Evolutionary conservation across 1,284 basidiomycete species (phyloP), one percentile per base, ranked within the genome.

Genomic region (Tausonia pullulans): DNA sequence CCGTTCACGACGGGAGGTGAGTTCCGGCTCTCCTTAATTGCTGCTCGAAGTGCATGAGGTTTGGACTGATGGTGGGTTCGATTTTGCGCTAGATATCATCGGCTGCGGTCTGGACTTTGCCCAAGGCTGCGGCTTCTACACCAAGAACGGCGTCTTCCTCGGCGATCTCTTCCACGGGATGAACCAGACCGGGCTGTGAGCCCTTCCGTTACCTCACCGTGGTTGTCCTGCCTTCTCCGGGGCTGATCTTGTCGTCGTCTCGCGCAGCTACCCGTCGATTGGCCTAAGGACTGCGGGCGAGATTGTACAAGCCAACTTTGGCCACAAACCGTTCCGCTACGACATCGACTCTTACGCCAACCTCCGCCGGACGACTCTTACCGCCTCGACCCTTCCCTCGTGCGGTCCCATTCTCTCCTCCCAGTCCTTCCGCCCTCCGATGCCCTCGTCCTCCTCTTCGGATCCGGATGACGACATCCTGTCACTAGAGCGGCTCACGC

Each of bases 51-150:
- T 58, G 5, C 50, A 52, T 62, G 10, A 48, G 55, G 5, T 68
- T 9, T 61, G 56, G n/a, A 16, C 65, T 59, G 67, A 67, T 13
- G 69, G 91, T 88, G 84, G 61, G 27, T 14, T 40, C 5, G 10
- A 39, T 9, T 39, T 5, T 14, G 5, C 41, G 5, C 11, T 87
- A 8, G 92, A 97, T 73, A 78, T 86, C 16, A 82, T 97, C 67
- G 92, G 92, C 9, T 92, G 89, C 71, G 92, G 93, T 0, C 82
- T 97, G 66, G 90, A 96, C 75, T 93, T 90, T 72, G 86, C 84
- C 39, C 83, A 81, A 11, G 80, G 86, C 64, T 81, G 81, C 65
- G 86, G 85, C 0, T 96, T 97, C 77, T 95, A 87, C 74, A 96
- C 93, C 39, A 92, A 88, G 78, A 95, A 95, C 69, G 90, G 90